These are phyloP conservation scores for Ganoderma resinaceum DNA, from an alignment of 1,284 basidiomycete genomes.

Conservation along the genomic window DNA sequence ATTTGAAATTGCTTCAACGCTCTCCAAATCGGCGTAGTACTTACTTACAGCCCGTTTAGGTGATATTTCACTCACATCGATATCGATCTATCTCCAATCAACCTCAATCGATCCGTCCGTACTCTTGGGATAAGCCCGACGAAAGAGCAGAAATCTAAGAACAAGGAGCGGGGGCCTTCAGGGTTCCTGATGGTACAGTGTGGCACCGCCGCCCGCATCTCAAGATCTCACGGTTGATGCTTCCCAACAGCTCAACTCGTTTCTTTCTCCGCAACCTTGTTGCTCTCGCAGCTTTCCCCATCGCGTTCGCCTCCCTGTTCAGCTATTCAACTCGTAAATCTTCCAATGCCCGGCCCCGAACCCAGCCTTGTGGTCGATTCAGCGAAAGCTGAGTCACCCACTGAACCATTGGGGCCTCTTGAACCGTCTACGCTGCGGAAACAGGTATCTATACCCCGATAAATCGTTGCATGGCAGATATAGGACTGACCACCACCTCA, in stretches of 20 bases:
- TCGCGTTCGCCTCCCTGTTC: neutral
- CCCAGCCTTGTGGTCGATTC: constrained; percentile 1
- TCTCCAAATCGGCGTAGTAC: too few relatives aligned
- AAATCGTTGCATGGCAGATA: neutral
- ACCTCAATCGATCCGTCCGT: too few relatives aligned
- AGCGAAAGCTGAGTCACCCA: neutral
- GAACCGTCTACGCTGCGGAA: neutral
- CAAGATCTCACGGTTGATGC: too few relatives aligned
- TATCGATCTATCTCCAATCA: too few relatives aligned
- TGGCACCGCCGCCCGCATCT: too few relatives aligned
- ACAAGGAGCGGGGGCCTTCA: too few relatives aligned
- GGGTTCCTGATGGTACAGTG: too few relatives aligned
- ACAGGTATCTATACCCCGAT: neutral
- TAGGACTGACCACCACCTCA: neutral
- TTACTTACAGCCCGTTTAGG: too few relatives aligned
- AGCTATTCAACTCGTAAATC: neutral
- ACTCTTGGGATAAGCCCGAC: too few relatives aligned
- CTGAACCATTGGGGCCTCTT: neutral
- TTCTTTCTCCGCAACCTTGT: neutral
- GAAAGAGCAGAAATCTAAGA: too few relatives aligned
- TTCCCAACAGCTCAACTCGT: neutral
- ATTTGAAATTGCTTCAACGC: too few relatives aligned
- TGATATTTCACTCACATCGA: too few relatives aligned
- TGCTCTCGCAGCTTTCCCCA: neutral
- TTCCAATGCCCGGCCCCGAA: neutral